phyloP scores from a whole-genome alignment of 176 grass and related monocot genomes.

The Urochloa ruziziensis region DNA sequence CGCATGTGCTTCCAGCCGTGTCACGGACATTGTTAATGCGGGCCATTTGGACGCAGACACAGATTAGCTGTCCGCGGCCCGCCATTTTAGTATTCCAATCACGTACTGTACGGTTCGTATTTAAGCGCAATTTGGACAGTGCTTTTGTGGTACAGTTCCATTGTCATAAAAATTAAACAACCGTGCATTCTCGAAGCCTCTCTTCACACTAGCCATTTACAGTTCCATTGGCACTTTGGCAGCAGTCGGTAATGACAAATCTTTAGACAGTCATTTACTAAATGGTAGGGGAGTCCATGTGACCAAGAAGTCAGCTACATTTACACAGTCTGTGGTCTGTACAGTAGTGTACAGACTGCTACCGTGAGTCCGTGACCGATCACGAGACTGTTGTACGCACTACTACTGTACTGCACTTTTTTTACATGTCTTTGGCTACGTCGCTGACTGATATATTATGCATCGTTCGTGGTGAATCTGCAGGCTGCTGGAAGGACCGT shows the following conservation, averaged over 20 bases:
- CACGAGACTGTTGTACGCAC: background rate
- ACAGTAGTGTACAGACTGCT: background rate
- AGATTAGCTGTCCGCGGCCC: conserved; percentile 26
- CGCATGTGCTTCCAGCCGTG: conserved; percentile 34
- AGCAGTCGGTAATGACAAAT: no score
- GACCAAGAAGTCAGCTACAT: background rate
- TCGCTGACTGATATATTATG: background rate
- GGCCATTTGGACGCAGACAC: background rate
- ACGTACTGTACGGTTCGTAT: background rate
- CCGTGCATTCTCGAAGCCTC: background rate
- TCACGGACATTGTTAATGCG: conserved; percentile 31
- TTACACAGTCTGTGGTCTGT: background rate
- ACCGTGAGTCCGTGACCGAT: background rate
- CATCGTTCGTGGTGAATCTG: background rate
- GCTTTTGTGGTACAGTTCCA: background rate
- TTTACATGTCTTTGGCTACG: background rate
- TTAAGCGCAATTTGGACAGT: background rate
- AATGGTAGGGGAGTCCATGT: background rate
- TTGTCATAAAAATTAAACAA: conserved; percentile 21
- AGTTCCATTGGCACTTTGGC: no score
- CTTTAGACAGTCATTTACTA: no score
- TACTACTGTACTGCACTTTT: background rate
- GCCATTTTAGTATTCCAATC: background rate
- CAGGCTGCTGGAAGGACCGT: conserved; percentile 43
- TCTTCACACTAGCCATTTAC: background rate